Evolutionary conservation across 768 basidiomycete species (phyloP).

Genomic region (Auricularia cornea): DNA sequence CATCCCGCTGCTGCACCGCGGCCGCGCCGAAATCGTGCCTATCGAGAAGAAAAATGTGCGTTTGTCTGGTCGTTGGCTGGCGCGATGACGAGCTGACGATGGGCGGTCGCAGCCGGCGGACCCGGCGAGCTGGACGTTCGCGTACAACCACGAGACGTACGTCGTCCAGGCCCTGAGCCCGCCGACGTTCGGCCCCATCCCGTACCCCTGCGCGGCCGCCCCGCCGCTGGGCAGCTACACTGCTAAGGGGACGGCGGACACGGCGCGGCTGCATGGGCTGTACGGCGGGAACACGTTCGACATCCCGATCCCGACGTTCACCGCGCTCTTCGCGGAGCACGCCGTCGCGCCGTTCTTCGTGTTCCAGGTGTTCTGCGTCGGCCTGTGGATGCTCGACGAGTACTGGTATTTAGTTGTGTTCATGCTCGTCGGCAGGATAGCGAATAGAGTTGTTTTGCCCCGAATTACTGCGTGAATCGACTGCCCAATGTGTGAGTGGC

Average conservation of each 20-base stretch:
- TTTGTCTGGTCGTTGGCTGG: no score
- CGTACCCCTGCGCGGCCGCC: conserved; percentile 70
- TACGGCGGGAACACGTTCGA: conserved; percentile 95
- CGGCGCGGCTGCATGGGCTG: conserved; percentile 47
- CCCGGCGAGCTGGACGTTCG: no score
- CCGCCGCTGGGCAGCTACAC: background rate
- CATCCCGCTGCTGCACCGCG: conserved; percentile 71
- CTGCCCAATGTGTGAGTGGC: no score
- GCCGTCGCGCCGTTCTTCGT: conserved; percentile 99
- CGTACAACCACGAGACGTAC: no score
- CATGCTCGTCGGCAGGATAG: no score
- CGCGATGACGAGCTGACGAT: no score
- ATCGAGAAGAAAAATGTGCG: conserved; percentile 53
- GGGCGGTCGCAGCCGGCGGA: no score
- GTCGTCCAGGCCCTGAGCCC: no score
- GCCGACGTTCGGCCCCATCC: conserved; percentile 64
- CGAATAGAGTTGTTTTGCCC: no score
- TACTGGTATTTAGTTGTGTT: conserved; percentile 99
- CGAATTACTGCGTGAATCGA: no score
- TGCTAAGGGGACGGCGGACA: conserved; percentile 52
- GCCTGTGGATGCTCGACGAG: conserved; percentile 96
- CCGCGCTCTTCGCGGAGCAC: conserved; percentile 87
- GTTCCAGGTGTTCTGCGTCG: conserved; percentile 97
- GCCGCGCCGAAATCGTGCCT: conserved; percentile 82
- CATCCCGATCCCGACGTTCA: conserved; percentile 89